Base-by-base conservation (phyloP, 1,284 basidiomycete species). In the Pterula multifida region DNA sequence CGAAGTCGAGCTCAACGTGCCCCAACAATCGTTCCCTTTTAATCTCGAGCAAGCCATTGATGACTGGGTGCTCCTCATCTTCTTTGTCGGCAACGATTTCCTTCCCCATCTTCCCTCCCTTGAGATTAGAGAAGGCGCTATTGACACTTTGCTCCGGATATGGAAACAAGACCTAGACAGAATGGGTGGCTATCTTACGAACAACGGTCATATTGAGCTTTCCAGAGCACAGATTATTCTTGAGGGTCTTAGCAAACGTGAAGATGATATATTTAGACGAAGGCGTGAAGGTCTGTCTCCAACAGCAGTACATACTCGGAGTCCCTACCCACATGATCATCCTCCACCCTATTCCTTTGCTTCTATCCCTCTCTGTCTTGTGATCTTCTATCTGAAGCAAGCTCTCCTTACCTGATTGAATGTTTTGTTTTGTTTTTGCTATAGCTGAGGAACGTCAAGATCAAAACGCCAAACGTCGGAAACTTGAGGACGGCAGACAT, bases 81-180 rank as follows among this genome's bases (percentile, higher is more conserved):
- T 99, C 79, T 98, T 99, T 67, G 95, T 99, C 62, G 96, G 96
- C 59, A 99, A 99, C 73, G 96, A 99, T 71, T 99, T 99, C 74
- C 75, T 99, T 62, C 96, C 96, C 15, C 96, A 99, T 70, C 73
- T 99, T 54, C 96, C 96, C 21, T 91, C 87, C 53, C 80, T 99
- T 71, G 96, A 99, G 74, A 98, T 99, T 63, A 81, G 96, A 60
- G 96, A 99, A 71, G 96, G 95, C 52, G 96, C 95, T 25, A 97
- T 99, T 71, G 96, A 98, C 72, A 93, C 87, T 49, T 72, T 99
- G 53, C 71, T 99, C 61, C 85, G 79, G 65, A 97, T 98, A 52
- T 99, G 96, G 96, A 92, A 90, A 68, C 74, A 76, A 65, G 90
- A 94, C 63, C 71, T 99, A 36, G 84, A 89, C 12, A 78, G 84